phyloP scores from a whole-genome alignment of 2,329 filamentous ascomycete genomes.

The Aspergillus sclerotialis region DNA sequence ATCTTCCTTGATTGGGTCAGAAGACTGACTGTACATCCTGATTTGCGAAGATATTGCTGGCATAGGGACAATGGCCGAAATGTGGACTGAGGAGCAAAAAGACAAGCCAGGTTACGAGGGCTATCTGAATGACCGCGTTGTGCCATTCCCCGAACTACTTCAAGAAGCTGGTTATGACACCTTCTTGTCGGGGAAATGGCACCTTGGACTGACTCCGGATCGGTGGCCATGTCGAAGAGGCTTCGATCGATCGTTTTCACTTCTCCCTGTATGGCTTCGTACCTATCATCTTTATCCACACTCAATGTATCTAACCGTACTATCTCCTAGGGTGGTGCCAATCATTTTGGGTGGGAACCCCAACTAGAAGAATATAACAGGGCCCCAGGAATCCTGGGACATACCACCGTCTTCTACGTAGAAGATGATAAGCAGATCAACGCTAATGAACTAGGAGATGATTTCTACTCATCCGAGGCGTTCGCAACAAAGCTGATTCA shows the following conservation, averaged over 20 bases:
- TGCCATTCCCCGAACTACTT: conserved; percentile 28
- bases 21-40: no score
- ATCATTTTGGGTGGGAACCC: conserved; percentile 32
- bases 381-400: conserved; percentile 10
- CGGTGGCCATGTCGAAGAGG: conserved; percentile 21
- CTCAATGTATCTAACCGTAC: no score
- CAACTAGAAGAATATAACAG: conserved; percentile 3
- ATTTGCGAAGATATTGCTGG: no score
- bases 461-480: conserved; percentile 27
- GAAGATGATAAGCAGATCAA: neutral
- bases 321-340: conserved; percentile 24
- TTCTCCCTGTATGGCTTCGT: no score
- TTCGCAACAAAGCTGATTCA: conserved; percentile 22
- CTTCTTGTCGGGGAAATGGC: conserved; percentile 33
- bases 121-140: conserved; percentile 27
- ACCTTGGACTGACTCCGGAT: conserved; percentile 23
- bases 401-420: conserved; percentile 9
- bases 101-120: conserved; percentile 30
- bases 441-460: conserved; percentile 8
- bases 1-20: no score
- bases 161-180: conserved; percentile 29
- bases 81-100: conserved; percentile 12
- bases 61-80: conserved; percentile 24
- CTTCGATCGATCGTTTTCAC: conserved; percentile 21
- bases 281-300: no score